Percentiles rank a stretch among this genome's conserved stretches.
phyloP scores from a whole-genome alignment of 2,329 filamentous ascomycete species.

The Alternaria angustiovoidea region DNA sequence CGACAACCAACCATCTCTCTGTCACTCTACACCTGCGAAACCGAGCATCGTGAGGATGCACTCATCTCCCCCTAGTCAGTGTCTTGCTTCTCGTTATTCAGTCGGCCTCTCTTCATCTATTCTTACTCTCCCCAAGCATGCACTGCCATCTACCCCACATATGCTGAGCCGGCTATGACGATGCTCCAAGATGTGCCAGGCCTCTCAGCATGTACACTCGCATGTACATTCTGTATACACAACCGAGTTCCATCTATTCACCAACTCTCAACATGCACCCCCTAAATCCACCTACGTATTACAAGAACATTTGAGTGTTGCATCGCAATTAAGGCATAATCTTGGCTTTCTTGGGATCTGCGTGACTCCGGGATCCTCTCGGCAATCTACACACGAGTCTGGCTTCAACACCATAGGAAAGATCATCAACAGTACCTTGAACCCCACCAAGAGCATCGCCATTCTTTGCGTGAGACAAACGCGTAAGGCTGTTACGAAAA shows the following conservation, averaged over 20 bases:
- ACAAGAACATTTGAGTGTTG: constrained; percentile 10
- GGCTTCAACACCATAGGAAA: not conserved
- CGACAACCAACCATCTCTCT: constrained; percentile 15
- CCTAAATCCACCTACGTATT: constrained; percentile 10
- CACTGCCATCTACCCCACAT: constrained; percentile 3
- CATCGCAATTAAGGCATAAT: constrained; percentile 14
- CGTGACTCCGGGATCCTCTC: constrained; percentile 1
- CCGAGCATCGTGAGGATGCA: not conserved
- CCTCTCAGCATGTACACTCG: not conserved
- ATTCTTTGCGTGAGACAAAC: not conserved
- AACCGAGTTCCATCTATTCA: not conserved
- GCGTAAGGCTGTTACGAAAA: constrained; percentile 1
- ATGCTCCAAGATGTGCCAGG: not conserved
- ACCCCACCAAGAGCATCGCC: not conserved
- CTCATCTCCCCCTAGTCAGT: not conserved
- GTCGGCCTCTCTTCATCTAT: not conserved
- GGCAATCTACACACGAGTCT: constrained; percentile 6
- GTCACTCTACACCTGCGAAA: constrained; percentile 7
- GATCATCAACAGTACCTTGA: not conserved
- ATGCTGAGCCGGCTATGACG: not conserved
- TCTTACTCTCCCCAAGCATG: not conserved
- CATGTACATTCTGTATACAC: not conserved
- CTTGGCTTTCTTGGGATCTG: constrained; percentile 15
- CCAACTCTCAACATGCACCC: not conserved
- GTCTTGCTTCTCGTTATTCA: not conserved